Evolutionary conservation across 2,329 filamentous ascomycete genomes (phyloP).

Genomic region (Pestalotiopsis sp.): DNA sequence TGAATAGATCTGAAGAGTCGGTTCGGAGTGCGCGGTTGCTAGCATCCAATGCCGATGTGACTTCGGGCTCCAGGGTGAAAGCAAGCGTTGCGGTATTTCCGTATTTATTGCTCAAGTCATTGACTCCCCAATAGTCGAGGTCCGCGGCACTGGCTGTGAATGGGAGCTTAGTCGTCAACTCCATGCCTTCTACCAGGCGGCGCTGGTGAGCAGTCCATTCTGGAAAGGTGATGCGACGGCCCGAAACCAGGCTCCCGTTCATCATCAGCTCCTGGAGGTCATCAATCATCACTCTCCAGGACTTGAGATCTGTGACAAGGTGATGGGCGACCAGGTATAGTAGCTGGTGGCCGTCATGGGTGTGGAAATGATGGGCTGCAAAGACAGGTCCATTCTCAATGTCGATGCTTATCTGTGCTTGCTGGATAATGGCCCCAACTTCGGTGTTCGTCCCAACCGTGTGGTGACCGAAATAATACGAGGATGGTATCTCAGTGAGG

Average conservation of each 20-base stretch:
- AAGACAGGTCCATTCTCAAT: conserved; percentile 55
- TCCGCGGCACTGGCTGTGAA: conserved; percentile 44
- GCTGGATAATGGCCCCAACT: conserved; percentile 41
- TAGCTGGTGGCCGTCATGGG: conserved; percentile 46
- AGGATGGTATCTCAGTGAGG: conserved; percentile 39
- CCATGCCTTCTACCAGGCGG: conserved; percentile 35
- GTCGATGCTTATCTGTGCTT: conserved; percentile 47
- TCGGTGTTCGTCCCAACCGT: conserved; percentile 43
- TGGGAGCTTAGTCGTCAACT: conserved; percentile 34
- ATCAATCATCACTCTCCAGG: conserved; percentile 52
- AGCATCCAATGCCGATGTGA: conserved; percentile 45
- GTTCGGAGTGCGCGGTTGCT: conserved; percentile 52
- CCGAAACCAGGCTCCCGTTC: conserved; percentile 46
- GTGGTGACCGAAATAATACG: conserved; percentile 49
- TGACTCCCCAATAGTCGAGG: conserved; percentile 51
- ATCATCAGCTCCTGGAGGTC: conserved; percentile 54
- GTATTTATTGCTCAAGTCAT: conserved; percentile 46
- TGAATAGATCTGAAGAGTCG: conserved; percentile 55
- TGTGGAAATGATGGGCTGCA: conserved; percentile 50
- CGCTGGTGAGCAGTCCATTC: conserved; percentile 53
- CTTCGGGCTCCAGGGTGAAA: conserved; percentile 46
- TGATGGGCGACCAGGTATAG: conserved; percentile 56
- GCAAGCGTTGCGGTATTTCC: conserved; percentile 43
- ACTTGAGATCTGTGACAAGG: conserved; percentile 52
- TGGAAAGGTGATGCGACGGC: conserved; percentile 49